Base-by-base conservation (phyloP, 2,329 filamentous ascomycete genomes). In the Zymoseptoria passerinii region DNA sequence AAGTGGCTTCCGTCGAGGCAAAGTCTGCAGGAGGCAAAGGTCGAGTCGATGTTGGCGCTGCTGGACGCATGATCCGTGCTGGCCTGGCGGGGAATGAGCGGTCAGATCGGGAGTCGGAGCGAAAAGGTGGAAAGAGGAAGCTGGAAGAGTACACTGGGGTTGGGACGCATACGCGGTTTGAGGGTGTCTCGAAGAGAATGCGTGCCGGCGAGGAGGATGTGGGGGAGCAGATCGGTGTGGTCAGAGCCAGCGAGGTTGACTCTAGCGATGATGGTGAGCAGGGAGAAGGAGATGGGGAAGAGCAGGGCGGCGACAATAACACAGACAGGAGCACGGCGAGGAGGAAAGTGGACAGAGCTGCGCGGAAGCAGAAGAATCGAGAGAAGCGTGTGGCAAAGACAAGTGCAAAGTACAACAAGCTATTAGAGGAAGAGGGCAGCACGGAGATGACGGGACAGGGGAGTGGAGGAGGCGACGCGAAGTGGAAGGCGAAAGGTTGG, bases 21-120 rank as follows among this genome's bases (percentile, higher is more conserved):
- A 57, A 60, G 18, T 59, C 60, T 10, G 60, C 61, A 3, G 63
- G 60, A 4, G 60, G 59, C n/a, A 35, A 28, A 73, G 80, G 81
- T 3, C 83, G 74, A 20, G 69, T 88, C 23, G 81, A 96, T 70
- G 92, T 88, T 66, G 83, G 84, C 64, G 92, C 90, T 5, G 89
- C 90, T 13, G 84, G 83, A 54, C 82, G 92, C 54, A 89, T 99
- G 60, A 85, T 99, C 67, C 90, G 87, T 70, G 83, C 89, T 60
- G 90, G 89, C 55, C 76, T 97, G 68, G 87, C 70, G 1, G 77
- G 77, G 28, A 79, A 79, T 57, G 76, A 78, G 53, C 66, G 67
- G 63, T 77, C 74, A 60, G 76, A 79, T 64, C 60, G 67, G 13
- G 71, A 67, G 8, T 67, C 69, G 61, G 75, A 77, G 61, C 64